Percentiles rank a stretch among this genome's conserved stretches.
Evolutionary conservation across 176 grass and related monocot genomes (phyloP).

Genomic region (Saccharum spontaneum): DNA sequence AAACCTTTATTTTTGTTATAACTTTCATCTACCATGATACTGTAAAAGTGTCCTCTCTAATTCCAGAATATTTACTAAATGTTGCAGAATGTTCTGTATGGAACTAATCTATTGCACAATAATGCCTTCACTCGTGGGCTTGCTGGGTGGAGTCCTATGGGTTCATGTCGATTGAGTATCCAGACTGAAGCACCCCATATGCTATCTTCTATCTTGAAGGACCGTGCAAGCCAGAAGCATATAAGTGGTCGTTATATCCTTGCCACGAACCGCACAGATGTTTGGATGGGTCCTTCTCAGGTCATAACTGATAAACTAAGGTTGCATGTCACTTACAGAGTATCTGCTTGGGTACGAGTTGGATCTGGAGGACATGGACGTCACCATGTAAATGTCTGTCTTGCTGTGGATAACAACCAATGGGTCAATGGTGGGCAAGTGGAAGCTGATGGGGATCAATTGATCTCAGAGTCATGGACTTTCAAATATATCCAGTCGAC

Average conservation of each 20-base stretch:
- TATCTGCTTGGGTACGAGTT: conserved; percentile 81
- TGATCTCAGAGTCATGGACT: conserved; percentile 68
- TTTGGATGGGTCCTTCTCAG: conserved; percentile 99
- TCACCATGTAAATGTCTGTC: conserved; percentile 85
- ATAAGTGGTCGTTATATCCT: conserved; percentile 42
- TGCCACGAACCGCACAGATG: conserved; percentile 65
- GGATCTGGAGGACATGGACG: conserved; percentile 51
- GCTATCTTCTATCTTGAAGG: conserved; percentile 49
- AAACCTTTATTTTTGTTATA: conserved; percentile 21
- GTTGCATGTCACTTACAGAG: conserved; percentile 78
- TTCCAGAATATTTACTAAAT: conserved; percentile 31
- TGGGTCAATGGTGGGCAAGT: conserved; percentile 77
- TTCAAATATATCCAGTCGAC: conserved; percentile 64
- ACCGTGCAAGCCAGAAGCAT: conserved; percentile 36
- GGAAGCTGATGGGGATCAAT: conserved; percentile 51
- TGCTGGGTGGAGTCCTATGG: conserved; percentile 81
- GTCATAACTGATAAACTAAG: conserved; percentile 79
- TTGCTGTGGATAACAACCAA: conserved; percentile 66
- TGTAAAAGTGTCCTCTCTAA: neutral
- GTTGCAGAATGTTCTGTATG: conserved; percentile 66
- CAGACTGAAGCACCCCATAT: conserved; percentile 58
- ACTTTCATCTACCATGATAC: neutral
- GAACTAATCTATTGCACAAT: conserved; percentile 74
- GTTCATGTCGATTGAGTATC: conserved; percentile 68
- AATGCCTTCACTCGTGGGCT: conserved; percentile 53